Evolutionary conservation across 164 flowering plant genomes (phyloP), one percentile per base, ranked within the genome.

Genomic region (Brasenia schreberi): DNA sequence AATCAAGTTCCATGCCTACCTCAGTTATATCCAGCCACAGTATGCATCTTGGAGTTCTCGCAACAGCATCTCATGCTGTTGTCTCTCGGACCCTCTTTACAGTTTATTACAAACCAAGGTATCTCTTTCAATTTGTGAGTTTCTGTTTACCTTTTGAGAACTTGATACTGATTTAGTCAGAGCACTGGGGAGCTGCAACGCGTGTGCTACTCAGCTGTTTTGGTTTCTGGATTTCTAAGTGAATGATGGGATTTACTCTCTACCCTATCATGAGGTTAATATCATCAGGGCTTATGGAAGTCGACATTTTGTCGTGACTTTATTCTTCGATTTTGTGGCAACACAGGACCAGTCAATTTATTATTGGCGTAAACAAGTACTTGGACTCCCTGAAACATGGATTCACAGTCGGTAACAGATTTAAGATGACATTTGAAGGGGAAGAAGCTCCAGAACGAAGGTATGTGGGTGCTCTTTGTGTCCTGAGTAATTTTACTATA

Each of bases 1-100:
- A 88, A 68, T 96, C 74, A 67, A 88, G 82, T 76, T 80, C 79
- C 61, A 90, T 90, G 84, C 97, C 96, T 0, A 74, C 96, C 1
- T 89, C 98, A 7, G 94, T 90, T 69, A 90, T 93, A 65, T 92
- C 98, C 17, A 87, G 96, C 72, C 96, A 88, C 64, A 92, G 98
- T 85, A 73, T 76, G 79, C 79, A 90, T 77, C 76, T 93, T 4
- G 97, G 98, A 62, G 98, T 93, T 72, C 89, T 93, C 69, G 98
- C 98, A 53, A 88, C 96, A 33, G 98, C 98, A 52, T 84, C 94
- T 56, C 97, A 90, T 81, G 97, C 98, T 68, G 79, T 86, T 42
- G 16, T 79, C 12, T 86, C 96, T 10, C 77, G 75, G 43, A 87
- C 96, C 39, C 72, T 80, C 18, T 90, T 93, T 73, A 78, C 81